A percentile compares a stretch with the other conserved stretches of the same genome.
Conservation (phyloP, 2,329 filamentous ascomycete genomes). For the Stemphylium beticola region DNA sequence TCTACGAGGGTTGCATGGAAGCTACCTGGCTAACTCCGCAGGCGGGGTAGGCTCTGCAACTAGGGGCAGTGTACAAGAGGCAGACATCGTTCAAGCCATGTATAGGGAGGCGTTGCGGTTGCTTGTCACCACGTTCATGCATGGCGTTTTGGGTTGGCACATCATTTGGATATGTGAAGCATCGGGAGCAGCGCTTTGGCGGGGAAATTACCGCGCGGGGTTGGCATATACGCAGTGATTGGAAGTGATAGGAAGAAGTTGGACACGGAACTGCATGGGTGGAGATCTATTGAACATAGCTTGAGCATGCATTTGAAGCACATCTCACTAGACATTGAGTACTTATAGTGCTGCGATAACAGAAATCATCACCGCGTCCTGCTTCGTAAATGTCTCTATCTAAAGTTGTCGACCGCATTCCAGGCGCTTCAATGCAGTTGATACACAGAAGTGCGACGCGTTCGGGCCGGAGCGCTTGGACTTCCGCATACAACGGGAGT, state of each 20-base stretch:
- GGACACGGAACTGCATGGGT: conserved; percentile 2
- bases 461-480: not conserved
- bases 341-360: not conserved
- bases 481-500: not conserved
- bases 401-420: not conserved
- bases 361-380: not conserved
- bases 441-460: not conserved
- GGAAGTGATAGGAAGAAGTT: conserved; percentile 1
- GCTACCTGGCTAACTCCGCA: conserved; percentile 49
- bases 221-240: not conserved
- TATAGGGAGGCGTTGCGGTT: conserved; percentile 35
- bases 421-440: no score
- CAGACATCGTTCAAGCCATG: conserved; percentile 11
- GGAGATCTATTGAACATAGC: conserved; percentile 9
- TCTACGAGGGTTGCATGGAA: conserved; percentile 44
- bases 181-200: conserved; percentile 6
- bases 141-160: conserved; percentile 34
- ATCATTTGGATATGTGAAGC: conserved; percentile 17
- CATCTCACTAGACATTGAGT: not conserved
- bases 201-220: not conserved
- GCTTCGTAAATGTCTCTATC: not conserved
- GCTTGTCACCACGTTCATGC: conserved; percentile 26
- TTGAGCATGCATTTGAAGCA: conserved; percentile 2
- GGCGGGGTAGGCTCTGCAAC: conserved; percentile 20
- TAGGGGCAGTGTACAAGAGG: conserved; percentile 6